Base-by-base conservation (phyloP, 306 rosid species). In the Trifolium repens region DNA sequence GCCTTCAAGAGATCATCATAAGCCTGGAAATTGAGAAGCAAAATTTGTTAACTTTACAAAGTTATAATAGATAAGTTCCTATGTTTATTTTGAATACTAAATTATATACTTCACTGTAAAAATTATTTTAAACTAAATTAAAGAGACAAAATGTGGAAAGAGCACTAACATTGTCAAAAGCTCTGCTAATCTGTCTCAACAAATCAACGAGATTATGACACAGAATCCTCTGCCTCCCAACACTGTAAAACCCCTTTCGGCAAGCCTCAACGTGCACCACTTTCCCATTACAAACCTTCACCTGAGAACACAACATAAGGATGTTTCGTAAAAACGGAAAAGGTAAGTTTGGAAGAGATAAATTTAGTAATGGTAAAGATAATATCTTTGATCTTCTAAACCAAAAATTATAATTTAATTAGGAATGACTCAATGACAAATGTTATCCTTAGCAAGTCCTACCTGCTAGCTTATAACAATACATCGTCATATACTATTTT, bases 101-200 rank as follows among this genome's bases (percentile, higher is more conserved):
- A 67, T 43, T 22, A 67, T 67, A 65, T 24, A 42, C 16, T 66
- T 43, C 17, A 42, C 6, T 19, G 54, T 67, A 67, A 43, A 11
- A 67, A 7, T 67, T 67, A 37, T 66, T 24, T 42, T 30, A 60
- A 26, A 30, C 32, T 30, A 60, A 13, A 32, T 60, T 60, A 3
- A 60, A 60, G 42, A 30, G 66, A 14, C 66, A 60, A 66, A 44
- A 26, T 14, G 9, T 71, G 63, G 52, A 37, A 76, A 80, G 52
- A 76, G 68, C n/a, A 67, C 97, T 77, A 61, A 94, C 98, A 72
- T 86, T 86, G 69, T 90, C 96, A 42, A 94, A 90, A 75, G 96
- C 97, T 87, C 97, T 90, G 84, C 96, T 94, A 27, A 90, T 90
- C 84, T 91, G 98, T 15, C 98, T 91, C 46, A 91, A 78, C 85